Percentiles rank a stretch among this genome's conserved stretches.
These are phyloP conservation scores for Phialocephala sp. DNA, from an alignment of 2,329 filamentous ascomycete genomes.

Conservation along the genomic window DNA sequence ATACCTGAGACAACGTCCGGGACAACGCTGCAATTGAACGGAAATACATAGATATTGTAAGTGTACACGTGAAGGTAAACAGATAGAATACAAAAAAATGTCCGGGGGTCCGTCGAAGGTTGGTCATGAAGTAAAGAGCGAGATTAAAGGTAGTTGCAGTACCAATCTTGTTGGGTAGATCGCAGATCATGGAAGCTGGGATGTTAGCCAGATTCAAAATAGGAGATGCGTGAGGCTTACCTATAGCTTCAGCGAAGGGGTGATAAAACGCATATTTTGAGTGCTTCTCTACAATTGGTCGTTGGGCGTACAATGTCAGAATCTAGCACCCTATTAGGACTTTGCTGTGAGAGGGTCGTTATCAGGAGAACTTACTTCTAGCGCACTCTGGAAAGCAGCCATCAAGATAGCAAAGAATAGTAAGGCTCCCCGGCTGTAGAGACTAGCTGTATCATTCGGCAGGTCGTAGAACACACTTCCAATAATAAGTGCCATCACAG, in stretches of 20 bases:
- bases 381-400: conserved; percentile 65
- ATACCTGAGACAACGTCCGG: conserved; percentile 65
- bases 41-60: conserved; percentile 89
- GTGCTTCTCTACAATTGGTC: conserved; percentile 92
- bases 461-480: conserved; percentile 70
- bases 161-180: conserved; percentile 82
- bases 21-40: conserved; percentile 79
- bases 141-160: conserved; percentile 81
- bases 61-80: conserved; percentile 72
- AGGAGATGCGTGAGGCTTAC: not conserved
- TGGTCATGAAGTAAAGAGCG: conserved; percentile 85
- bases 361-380: conserved; percentile 52
- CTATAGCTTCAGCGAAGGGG: conserved; percentile 68
- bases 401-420: conserved; percentile 73
- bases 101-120: conserved; percentile 74
- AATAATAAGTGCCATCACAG: conserved; percentile 65
- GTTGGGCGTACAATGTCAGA: conserved; percentile 83
- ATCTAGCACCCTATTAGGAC: conserved; percentile 63
- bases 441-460: conserved; percentile 55
- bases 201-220: conserved; percentile 42
- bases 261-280: conserved; percentile 86
- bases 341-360: not conserved
- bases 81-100: conserved; percentile 87
- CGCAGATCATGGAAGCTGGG: conserved; percentile 60
- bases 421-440: conserved; percentile 66